phyloP scores from a whole-genome alignment of 75 land plant genomes.

The Larix kaempferi region DNA sequence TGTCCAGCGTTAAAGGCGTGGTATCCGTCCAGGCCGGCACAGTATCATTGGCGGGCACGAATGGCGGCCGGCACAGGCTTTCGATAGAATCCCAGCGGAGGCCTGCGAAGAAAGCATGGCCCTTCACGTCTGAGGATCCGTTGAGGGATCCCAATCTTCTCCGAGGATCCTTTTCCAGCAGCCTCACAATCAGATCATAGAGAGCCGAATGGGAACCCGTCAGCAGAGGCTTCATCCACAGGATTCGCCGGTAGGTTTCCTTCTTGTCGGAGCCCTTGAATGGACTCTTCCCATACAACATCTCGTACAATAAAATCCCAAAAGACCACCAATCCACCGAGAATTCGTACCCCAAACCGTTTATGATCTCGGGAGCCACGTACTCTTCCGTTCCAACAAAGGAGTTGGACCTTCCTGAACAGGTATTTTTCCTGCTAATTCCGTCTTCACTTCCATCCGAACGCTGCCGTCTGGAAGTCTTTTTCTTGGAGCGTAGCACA shows the following conservation, averaged over 20 bases:
- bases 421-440: not conserved
- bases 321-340: conserved; percentile 31
- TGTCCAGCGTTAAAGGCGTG: not conserved
- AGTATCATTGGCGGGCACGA: conserved; percentile 21
- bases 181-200: conserved; percentile 43
- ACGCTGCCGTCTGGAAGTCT: not conserved
- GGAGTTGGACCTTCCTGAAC: conserved; percentile 28
- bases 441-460: not conserved
- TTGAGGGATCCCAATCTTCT: conserved; percentile 44
- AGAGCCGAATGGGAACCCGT: conserved; percentile 8
- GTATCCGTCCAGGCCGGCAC: too few relatives aligned
- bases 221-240: conserved; percentile 4
- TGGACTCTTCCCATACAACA: conserved; percentile 24
- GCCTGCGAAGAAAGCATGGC: conserved; percentile 63
- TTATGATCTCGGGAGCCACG: conserved; percentile 24
- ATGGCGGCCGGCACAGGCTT: conserved; percentile 63
- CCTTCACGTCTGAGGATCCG: conserved; percentile 67
- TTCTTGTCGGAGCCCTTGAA: conserved; percentile 24
- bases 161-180: conserved; percentile 65
- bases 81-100: conserved; percentile 55
- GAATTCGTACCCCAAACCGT: conserved; percentile 17
- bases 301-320: conserved; percentile 26
- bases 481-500: conserved; percentile 5
- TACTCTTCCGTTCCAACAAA: conserved; percentile 42
- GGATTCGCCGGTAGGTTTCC: conserved; percentile 18